Evolutionary conservation across 176 grass and related monocot genomes (phyloP).

Genomic region (Calamus simplicifolius): DNA sequence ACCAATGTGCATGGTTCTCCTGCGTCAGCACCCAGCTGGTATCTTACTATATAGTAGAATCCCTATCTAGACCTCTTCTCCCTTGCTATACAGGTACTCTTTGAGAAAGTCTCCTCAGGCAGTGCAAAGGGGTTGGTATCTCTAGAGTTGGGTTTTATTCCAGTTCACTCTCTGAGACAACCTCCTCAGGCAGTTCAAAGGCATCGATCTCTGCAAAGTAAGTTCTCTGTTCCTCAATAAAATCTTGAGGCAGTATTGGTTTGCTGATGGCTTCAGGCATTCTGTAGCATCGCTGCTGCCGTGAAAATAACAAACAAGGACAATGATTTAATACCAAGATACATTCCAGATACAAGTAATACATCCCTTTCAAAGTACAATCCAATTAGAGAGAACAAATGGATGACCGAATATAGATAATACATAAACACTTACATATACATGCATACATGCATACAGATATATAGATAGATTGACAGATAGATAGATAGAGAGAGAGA

Average conservation of each 20-base stretch:
- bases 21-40: too few relatives aligned
- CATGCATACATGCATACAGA: too few relatives aligned
- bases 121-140: slow-evolving; percentile 5
- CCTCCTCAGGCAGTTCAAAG: slow-evolving; percentile 42
- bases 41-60: too few relatives aligned
- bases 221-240: slow-evolving; percentile 37
- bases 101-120: background rate
- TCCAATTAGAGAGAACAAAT: too few relatives aligned
- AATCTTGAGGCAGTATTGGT: slow-evolving; percentile 24
- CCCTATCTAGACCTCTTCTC: too few relatives aligned
- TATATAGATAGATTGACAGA: too few relatives aligned
- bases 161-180: slow-evolving; percentile 31
- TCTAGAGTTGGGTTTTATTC: background rate
- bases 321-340: background rate
- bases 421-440: too few relatives aligned
- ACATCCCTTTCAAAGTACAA: too few relatives aligned
- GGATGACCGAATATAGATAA: too few relatives aligned
- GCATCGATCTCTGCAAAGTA: slow-evolving; percentile 52
- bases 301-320: background rate
- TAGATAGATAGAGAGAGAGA: too few relatives aligned
- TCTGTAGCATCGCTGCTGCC: slow-evolving; percentile 7
- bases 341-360: background rate
- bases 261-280: background rate
- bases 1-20: too few relatives aligned
- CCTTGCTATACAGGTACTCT: too few relatives aligned